Evolutionary conservation across 768 basidiomycete species (phyloP).

Genomic region (Daedaleopsis nitida): DNA sequence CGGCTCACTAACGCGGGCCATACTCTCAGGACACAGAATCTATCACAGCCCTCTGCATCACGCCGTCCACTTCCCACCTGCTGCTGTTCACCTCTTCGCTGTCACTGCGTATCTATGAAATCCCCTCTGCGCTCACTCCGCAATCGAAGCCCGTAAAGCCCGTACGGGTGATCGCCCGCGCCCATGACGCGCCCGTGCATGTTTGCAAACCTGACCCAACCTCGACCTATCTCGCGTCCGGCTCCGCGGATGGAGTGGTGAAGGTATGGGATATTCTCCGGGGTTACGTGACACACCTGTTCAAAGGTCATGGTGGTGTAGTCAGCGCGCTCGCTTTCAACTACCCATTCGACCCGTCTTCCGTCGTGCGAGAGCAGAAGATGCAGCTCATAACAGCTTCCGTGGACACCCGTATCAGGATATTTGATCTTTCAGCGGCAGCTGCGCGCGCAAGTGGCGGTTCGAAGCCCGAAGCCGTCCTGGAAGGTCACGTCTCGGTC

Average conservation of each 20-base stretch:
- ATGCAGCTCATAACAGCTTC: conserved; percentile 91
- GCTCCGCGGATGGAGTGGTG: conserved; percentile 93
- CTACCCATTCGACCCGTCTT: conserved; percentile 65
- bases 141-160: conserved; percentile 61
- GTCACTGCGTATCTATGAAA: conserved; percentile 80
- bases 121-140: conserved; percentile 54
- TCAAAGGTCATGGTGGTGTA: conserved; percentile 97
- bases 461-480: conserved; percentile 71
- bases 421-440: conserved; percentile 83
- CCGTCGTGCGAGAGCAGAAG: conserved; percentile 42
- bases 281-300: conserved; percentile 91
- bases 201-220: conserved; percentile 84
- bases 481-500: conserved; percentile 95
- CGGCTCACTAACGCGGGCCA: not conserved
- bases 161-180: conserved; percentile 73
- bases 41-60: conserved; percentile 82
- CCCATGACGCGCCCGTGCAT: conserved; percentile 94
- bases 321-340: conserved; percentile 89
- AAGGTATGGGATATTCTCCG: conserved; percentile 94
- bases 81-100: conserved; percentile 81
- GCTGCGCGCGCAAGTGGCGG: conserved; percentile 55
- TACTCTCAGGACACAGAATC: conserved; percentile 74
- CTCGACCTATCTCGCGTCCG: conserved; percentile 90
- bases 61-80: conserved; percentile 73
- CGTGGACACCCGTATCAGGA: conserved; percentile 88